Evolutionary conservation across 192 early-diverging fungal species (phyloP).

Genomic region (Kickxella alabastrina): DNA sequence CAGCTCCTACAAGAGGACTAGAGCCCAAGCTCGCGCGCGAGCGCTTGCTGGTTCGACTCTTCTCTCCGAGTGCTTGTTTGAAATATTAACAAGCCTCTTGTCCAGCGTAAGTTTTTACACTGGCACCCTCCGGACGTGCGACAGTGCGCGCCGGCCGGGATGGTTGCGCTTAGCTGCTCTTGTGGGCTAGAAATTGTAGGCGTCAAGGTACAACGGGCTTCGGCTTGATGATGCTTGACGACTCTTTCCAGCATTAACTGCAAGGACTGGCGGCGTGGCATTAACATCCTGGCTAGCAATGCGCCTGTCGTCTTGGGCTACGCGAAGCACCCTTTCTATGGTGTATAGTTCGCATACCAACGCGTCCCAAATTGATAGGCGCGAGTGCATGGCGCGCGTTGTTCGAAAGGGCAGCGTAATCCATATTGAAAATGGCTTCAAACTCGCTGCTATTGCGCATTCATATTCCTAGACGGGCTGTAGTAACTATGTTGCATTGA

Average conservation of each 20-base stretch:
- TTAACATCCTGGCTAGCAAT: too few species aligned
- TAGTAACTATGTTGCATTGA: constrained; percentile 44
- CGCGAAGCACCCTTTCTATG: constrained; percentile 18
- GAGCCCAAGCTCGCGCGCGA: too few species aligned
- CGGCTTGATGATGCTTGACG: neutral
- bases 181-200: neutral
- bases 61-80: too few species aligned
- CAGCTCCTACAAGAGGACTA: too few species aligned
- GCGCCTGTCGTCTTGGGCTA: constrained; percentile 19
- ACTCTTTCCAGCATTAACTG: neutral
- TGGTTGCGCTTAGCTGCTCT: neutral
- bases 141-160: neutral
- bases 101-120: neutral
- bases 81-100: too few species aligned
- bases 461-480: constrained; percentile 49
- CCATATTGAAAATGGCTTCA: constrained; percentile 12
- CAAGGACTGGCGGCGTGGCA: neutral
- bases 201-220: constrained; percentile 1
- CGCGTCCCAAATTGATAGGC: constrained; percentile 47
- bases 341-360: constrained; percentile 40
- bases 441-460: constrained; percentile 32
- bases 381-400: constrained; percentile 6
- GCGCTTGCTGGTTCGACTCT: too few species aligned
- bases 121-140: neutral
- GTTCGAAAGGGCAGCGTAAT: neutral